Percentiles rank a stretch among this genome's conserved stretches.
These are phyloP conservation scores for Takashimella koratensis DNA, from an alignment of 1,284 basidiomycete species.

Conservation along the genomic window DNA sequence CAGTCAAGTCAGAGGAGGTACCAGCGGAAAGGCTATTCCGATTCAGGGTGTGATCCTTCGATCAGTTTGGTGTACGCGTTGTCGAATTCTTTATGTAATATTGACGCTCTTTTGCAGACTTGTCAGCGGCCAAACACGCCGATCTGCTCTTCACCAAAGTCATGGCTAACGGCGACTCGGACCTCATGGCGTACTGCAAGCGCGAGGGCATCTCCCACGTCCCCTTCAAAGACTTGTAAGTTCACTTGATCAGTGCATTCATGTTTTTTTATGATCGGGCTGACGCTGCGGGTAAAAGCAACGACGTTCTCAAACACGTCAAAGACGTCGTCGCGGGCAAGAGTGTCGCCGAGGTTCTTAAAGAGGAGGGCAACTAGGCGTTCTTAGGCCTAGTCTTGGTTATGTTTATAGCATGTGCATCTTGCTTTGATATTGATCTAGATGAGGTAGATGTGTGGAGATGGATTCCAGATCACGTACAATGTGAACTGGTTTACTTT, in stretches of 20 bases:
- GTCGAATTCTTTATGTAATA: no score
- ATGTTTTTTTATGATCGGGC: constrained; percentile 7
- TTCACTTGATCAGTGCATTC: not conserved
- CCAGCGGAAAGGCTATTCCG: no score
- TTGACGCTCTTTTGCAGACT: constrained; percentile 61
- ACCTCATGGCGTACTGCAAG: constrained; percentile 73
- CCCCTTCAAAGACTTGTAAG: constrained; percentile 48
- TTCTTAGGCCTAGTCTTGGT: not conserved
- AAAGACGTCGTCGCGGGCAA: constrained; percentile 61
- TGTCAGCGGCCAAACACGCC: constrained; percentile 83
- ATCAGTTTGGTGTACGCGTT: not conserved
- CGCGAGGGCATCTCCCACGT: constrained; percentile 47
- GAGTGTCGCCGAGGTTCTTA: constrained; percentile 48
- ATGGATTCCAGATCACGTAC: no score
- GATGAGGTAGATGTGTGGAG: no score
- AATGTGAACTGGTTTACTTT: no score
- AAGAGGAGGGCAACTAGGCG: constrained; percentile 22
- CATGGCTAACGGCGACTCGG: constrained; percentile 74
- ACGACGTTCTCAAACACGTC: constrained; percentile 51
- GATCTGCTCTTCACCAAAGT: constrained; percentile 86
- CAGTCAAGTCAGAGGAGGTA: no score
- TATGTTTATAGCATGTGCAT: no score
- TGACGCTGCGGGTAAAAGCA: constrained; percentile 48
- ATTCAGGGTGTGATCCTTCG: not conserved
- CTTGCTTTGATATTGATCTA: no score